phyloP scores from a whole-genome alignment of 2,329 filamentous ascomycete species.

The Diaporthe vaccinii region DNA sequence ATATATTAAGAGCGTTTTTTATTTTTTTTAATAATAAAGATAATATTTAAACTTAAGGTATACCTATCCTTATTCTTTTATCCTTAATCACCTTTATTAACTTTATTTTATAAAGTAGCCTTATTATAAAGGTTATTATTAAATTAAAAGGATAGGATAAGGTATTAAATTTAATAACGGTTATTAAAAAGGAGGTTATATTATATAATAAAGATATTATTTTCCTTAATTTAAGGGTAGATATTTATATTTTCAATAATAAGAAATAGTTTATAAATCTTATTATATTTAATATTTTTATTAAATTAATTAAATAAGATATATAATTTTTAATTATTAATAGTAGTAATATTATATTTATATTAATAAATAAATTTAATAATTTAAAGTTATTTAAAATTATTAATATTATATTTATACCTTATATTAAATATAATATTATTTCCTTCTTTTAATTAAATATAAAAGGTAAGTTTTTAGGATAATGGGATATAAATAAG shows the following conservation, averaged over 20 bases:
- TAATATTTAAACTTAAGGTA: background rate
- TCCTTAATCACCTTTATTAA: background rate
- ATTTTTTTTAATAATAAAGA: background rate
- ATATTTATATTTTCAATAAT: slow-evolving; percentile 12
- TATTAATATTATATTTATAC: background rate
- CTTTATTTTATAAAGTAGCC: background rate
- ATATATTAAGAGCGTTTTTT: too few species aligned
- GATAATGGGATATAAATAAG: background rate
- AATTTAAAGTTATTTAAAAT: background rate
- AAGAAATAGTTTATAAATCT: background rate
- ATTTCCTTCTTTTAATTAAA: background rate
- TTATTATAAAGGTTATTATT: background rate
- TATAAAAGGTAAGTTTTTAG: background rate
- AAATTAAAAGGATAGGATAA: background rate
- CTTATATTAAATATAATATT: background rate
- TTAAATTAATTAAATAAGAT: background rate
- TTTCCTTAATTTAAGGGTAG: background rate
- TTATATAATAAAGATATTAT: background rate
- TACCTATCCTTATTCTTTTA: background rate
- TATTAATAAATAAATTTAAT: background rate
- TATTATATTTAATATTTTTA: background rate
- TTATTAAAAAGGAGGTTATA: background rate
- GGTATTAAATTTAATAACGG: background rate
- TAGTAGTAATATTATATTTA: background rate
- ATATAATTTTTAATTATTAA: background rate